Conservation (phyloP, 2,329 filamentous ascomycete genomes). For the Aspergillus tubingensis region DNA sequence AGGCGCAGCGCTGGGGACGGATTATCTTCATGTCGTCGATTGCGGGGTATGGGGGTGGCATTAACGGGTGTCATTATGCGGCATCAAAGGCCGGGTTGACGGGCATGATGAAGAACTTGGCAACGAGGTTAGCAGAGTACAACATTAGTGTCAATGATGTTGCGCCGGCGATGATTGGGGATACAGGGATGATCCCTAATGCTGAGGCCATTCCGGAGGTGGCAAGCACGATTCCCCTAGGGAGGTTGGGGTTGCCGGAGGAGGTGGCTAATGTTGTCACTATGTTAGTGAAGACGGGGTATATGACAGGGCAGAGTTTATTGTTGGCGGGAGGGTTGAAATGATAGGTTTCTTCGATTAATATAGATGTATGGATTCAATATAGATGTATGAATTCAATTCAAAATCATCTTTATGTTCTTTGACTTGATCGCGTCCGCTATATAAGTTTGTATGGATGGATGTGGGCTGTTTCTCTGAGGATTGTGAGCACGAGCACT, state of each 20-base stretch:
- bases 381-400: too few species aligned
- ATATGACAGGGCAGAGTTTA: constrained; percentile 60
- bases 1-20: constrained; percentile 60
- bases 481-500: too few species aligned
- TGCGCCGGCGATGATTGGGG: constrained; percentile 69
- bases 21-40: constrained; percentile 67
- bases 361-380: too few species aligned
- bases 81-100: constrained; percentile 64
- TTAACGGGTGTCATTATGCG: constrained; percentile 63
- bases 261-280: constrained; percentile 64
- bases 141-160: constrained; percentile 69
- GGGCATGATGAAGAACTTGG: constrained; percentile 66
- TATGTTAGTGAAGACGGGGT: constrained; percentile 63
- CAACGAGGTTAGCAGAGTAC: constrained; percentile 58
- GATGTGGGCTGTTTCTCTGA: too few species aligned
- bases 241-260: constrained; percentile 58
- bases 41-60: constrained; percentile 63
- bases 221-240: constrained; percentile 61
- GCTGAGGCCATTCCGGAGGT: constrained; percentile 60
- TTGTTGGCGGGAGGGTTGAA: constrained; percentile 57
- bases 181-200: constrained; percentile 64
- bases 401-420: too few species aligned
- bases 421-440: too few species aligned
- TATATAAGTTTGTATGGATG: too few species aligned
- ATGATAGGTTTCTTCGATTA: constrained; percentile 24